These are phyloP conservation scores for Rauvolfia tetraphylla DNA, from an alignment of 257 asterid genomes.

Conservation along the genomic window DNA sequence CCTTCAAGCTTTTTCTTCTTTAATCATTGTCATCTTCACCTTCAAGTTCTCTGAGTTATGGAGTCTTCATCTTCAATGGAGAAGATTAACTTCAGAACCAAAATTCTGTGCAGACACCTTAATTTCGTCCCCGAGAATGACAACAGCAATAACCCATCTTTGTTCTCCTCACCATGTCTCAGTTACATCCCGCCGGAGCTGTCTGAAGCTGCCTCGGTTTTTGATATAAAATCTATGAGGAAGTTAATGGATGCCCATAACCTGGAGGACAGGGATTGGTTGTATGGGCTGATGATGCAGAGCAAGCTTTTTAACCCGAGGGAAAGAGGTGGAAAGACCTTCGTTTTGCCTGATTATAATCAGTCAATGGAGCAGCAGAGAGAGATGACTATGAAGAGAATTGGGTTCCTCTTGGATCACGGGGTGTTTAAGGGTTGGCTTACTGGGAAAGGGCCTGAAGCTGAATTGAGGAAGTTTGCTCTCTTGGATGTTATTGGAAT, in stretches of 20 bases:
- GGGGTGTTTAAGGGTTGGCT: conserved; percentile 88
- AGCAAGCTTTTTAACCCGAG: conserved; percentile 72
- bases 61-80: conserved; percentile 41
- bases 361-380: conserved; percentile 98
- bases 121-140: conserved; percentile 20
- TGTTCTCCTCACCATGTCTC: conserved; percentile 54
- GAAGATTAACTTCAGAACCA: conserved; percentile 60
- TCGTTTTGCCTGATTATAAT: conserved; percentile 74
- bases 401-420: conserved; percentile 62
- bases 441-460: conserved; percentile 60
- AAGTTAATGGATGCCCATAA: conserved; percentile 84
- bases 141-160: conserved; percentile 16
- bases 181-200: conserved; percentile 79
- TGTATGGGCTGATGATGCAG: conserved; percentile 64
- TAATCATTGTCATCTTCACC: not conserved
- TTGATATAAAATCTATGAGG: conserved; percentile 67
- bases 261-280: conserved; percentile 76
- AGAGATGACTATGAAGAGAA: conserved; percentile 91
- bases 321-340: conserved; percentile 67
- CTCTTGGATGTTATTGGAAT: conserved; percentile 67
- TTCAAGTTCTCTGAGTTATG: not conserved
- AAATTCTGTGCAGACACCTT: conserved; percentile 61
- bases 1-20: not conserved
- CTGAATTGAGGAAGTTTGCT: conserved; percentile 85
- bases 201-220: conserved; percentile 36